Evolutionary conservation across 2,329 filamentous ascomycete species (phyloP).

Genomic region (Myriosclerotinia duriaeana): DNA sequence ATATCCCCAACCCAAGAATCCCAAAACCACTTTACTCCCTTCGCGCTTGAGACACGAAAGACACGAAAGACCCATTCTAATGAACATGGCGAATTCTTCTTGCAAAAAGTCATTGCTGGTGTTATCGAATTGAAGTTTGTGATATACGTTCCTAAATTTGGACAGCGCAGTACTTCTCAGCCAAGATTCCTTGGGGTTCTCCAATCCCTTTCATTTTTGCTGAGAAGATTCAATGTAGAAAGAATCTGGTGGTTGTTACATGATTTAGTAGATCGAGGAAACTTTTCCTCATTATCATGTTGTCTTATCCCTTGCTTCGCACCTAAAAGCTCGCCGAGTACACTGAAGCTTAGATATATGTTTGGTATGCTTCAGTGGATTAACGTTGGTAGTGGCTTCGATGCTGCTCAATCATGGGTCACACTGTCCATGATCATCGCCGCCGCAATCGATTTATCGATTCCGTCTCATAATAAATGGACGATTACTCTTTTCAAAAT

Average conservation of each 20-base stretch:
- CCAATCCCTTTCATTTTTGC: background rate
- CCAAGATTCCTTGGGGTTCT: background rate
- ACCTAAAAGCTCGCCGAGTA: background rate
- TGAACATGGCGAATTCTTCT: background rate
- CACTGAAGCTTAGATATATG: background rate
- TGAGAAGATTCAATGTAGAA: background rate
- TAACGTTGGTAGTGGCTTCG: background rate
- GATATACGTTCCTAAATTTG: background rate
- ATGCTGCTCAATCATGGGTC: background rate
- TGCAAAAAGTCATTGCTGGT: background rate
- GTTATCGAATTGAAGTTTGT: background rate
- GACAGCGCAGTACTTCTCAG: background rate
- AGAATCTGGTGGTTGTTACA: background rate
- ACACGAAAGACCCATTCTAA: no score
- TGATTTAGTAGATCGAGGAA: background rate
- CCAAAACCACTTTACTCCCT: no score
- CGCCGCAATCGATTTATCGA: background rate
- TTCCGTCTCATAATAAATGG: background rate
- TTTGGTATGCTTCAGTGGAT: background rate
- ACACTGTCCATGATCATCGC: background rate
- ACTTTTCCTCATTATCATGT: background rate
- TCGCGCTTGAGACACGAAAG: no score
- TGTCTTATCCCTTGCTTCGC: no score
- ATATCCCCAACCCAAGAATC: no score
- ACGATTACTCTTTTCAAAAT: background rate